These are phyloP conservation scores for Carpediemonas membranifera DNA, from an alignment of 78 protist species.

Conservation along the genomic window DNA sequence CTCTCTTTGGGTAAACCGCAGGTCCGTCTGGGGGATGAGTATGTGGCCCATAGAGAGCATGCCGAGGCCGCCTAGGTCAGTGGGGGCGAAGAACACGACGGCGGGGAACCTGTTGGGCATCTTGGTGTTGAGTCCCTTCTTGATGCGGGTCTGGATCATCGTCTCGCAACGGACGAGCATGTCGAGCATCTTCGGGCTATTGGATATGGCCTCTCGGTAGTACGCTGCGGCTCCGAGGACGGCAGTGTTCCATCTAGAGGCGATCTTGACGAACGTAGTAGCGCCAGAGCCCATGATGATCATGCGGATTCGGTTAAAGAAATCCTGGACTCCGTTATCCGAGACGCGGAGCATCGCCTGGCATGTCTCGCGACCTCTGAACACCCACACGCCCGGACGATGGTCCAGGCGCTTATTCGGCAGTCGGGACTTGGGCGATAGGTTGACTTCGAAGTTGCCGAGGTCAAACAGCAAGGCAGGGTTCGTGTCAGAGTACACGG, in stretches of 20 bases:
- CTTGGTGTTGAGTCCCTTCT: constrained; percentile 97
- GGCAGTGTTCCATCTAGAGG: constrained; percentile 93
- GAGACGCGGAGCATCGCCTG: background rate
- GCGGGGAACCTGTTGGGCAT: constrained; percentile 99
- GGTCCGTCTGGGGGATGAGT: constrained; percentile 94
- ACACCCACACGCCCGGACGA: no score
- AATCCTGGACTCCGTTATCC: constrained; percentile 46
- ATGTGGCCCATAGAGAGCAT: constrained; percentile 99
- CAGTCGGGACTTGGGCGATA: constrained; percentile 82
- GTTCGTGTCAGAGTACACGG: constrained; percentile 63
- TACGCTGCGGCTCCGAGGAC: constrained; percentile 93
- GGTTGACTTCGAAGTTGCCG: constrained; percentile 90
- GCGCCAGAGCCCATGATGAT: constrained; percentile 92
- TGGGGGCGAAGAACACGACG: constrained; percentile 95
- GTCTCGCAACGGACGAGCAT: constrained; percentile 95
- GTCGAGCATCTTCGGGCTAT: constrained; percentile 85
- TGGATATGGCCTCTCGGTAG: constrained; percentile 84
- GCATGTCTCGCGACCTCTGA: background rate
- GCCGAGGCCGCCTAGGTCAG: constrained; percentile 97
- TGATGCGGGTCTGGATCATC: constrained; percentile 98
- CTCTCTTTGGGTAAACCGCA: constrained; percentile 87
- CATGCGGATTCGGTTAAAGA: constrained; percentile 87
- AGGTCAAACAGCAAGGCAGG: constrained; percentile 36
- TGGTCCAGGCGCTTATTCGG: no score
- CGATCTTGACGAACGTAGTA: constrained; percentile 83